A percentile compares a stretch with the other conserved stretches of the same genome.
Conservation (phyloP, 139 green algal species). For the Yamagishiella unicocca region DNA sequence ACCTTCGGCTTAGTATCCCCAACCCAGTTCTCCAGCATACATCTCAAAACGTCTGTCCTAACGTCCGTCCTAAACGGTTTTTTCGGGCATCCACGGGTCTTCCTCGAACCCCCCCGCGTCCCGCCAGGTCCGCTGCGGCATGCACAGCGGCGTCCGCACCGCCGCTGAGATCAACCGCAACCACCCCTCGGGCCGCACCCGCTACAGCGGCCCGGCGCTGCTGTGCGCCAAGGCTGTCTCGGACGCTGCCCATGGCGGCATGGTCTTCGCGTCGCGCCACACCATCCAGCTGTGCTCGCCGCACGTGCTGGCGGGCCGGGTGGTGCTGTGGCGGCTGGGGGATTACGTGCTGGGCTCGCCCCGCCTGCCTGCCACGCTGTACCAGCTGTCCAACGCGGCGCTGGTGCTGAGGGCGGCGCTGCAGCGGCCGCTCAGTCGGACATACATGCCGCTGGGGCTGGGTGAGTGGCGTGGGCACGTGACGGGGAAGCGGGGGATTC, state of each 20-base stretch:
- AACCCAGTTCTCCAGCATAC: no score
- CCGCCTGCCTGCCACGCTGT: slow-evolving; percentile 25
- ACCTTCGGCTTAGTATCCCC: no score
- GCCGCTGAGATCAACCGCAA: slow-evolving; percentile 19
- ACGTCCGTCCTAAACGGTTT: no score
- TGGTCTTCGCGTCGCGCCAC: slow-evolving; percentile 41
- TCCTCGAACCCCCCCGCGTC: no score
- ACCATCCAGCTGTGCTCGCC: background rate
- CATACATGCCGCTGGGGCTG: background rate
- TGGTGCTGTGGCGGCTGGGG: slow-evolving; percentile 32
- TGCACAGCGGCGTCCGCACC: slow-evolving; percentile 17
- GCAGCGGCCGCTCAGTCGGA: slow-evolving; percentile 25
- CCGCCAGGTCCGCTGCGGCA: slow-evolving; percentile 18
- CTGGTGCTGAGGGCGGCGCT: slow-evolving; percentile 35
- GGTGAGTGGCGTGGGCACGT: background rate
- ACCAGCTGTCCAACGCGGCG: slow-evolving; percentile 10
- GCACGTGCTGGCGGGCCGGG: background rate
- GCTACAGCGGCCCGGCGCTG: slow-evolving; percentile 48
- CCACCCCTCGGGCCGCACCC: slow-evolving; percentile 40
- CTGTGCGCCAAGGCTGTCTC: slow-evolving; percentile 45
- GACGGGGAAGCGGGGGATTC: no score
- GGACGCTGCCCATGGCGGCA: slow-evolving; percentile 47
- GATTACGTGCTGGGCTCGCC: slow-evolving; percentile 27
- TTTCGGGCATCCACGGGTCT: no score
- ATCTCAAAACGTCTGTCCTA: no score